Conservation (phyloP, 1,284 basidiomycete species). For the Vanrija pseudolonga region DNA sequence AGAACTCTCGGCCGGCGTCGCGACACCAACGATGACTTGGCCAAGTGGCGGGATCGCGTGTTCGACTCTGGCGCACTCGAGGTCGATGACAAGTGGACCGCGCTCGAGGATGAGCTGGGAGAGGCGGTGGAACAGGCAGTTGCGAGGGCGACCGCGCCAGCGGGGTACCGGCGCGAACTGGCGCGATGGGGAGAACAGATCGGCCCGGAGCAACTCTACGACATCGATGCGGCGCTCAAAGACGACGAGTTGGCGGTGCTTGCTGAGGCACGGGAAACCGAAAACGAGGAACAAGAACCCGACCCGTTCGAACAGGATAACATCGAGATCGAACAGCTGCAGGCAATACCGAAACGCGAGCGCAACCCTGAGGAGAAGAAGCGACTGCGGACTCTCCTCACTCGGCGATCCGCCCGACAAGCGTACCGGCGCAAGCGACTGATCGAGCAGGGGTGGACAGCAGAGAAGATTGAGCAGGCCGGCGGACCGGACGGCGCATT, state of each 20-base stretch:
- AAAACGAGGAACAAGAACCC: not conserved
- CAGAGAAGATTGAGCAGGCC: slow-evolving; percentile 17
- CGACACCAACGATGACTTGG: slow-evolving; percentile 38
- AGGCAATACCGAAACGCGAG: slow-evolving; percentile 18
- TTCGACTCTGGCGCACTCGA: slow-evolving; percentile 49
- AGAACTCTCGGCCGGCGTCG: slow-evolving; percentile 1
- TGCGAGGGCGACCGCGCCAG: not conserved
- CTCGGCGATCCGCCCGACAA: slow-evolving; percentile 22
- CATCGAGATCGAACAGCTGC: slow-evolving; percentile 16
- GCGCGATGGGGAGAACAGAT: not conserved
- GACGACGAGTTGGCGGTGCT: not conserved
- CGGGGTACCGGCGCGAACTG: not conserved
- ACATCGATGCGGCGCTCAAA: not conserved
- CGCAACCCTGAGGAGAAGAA: slow-evolving; percentile 19
- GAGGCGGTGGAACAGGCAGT: slow-evolving; percentile 19
- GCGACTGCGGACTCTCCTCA: slow-evolving; percentile 15
- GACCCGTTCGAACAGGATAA: slow-evolving; percentile 18
- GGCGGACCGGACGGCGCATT: slow-evolving; percentile 33
- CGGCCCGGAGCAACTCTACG: not conserved
- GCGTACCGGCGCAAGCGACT: slow-evolving; percentile 23
- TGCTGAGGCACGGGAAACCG: not conserved
- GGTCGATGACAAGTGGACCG: slow-evolving; percentile 60
- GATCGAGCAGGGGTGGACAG: slow-evolving; percentile 22
- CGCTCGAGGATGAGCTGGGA: slow-evolving; percentile 60
- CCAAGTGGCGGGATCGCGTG: slow-evolving; percentile 14